Percentiles rank a stretch among this genome's conserved stretches.
Evolutionary conservation across 306 rosid species (phyloP).

Genomic region (Cucumis sativus): DNA sequence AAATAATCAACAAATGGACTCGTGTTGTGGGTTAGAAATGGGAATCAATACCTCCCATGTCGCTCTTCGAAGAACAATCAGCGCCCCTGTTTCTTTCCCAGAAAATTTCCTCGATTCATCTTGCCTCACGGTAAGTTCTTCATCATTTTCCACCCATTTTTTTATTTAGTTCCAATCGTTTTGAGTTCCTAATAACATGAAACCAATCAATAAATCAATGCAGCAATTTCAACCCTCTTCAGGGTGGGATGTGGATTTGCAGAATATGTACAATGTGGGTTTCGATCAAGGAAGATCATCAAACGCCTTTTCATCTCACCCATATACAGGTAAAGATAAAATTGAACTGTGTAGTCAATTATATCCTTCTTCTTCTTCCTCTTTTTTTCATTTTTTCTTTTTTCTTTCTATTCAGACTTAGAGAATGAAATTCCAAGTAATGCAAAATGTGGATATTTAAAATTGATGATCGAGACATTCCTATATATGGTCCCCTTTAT

Average conservation of each 20-base stretch:
- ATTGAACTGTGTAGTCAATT: constrained; percentile 3
- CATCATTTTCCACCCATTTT: not conserved
- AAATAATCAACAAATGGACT: constrained; percentile 34
- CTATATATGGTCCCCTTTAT: not conserved
- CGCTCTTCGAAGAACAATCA: constrained; percentile 38
- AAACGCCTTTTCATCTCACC: constrained; percentile 6
- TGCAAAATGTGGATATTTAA: not conserved
- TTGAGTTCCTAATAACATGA: not conserved
- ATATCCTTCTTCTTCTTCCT: not conserved
- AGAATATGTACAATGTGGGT: constrained; percentile 6
- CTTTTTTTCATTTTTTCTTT: no score
- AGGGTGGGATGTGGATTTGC: constrained; percentile 15
- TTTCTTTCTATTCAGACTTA: not conserved
- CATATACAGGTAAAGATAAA: constrained; percentile 13
- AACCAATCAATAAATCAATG: not conserved
- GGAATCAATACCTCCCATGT: constrained; percentile 40
- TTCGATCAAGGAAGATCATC: constrained; percentile 14
- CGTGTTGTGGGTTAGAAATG: constrained; percentile 47
- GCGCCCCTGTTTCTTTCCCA: constrained; percentile 45
- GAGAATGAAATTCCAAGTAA: not conserved
- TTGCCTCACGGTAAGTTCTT: constrained; percentile 40
- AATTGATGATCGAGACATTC: constrained; percentile 3
- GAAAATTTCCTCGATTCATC: constrained; percentile 55
- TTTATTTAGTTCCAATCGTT: not conserved
- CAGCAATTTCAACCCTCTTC: constrained; percentile 12